Base-by-base conservation (phyloP, 495 filamentous ascomycete species). In the Penicillium paradoxum region DNA sequence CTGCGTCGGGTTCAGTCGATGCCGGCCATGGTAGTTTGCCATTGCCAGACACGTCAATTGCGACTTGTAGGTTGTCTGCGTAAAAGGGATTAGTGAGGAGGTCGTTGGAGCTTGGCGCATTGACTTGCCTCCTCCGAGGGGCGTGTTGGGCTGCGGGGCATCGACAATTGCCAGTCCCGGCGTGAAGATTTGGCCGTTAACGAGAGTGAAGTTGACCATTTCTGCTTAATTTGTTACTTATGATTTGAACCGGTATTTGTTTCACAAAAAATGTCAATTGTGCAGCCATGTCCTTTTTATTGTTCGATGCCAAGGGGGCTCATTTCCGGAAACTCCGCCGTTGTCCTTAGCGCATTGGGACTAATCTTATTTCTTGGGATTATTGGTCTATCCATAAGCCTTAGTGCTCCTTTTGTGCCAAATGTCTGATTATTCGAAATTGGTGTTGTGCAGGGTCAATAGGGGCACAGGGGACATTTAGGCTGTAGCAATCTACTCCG, bases 111-210 rank as follows among this genome's bases (percentile, higher is more conserved):
- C 22, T 17, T n/a, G 29, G 38, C 6, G 14, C 13, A 42, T 57
- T 19, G 24, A 73, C 76, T 56, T 61, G 80, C 83, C 78, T 67
- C 83, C 84, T 41, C 84, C 84, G 33, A 85, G 62, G 6, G 84
- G 83, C 6, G 83, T 86, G 45, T 79, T 77, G 29, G 84, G 84
- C 59, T 88, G 83, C 11, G 83, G 84, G 40, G 81, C 72, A 65
- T 85, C 77, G 17, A 87, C 60, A 49, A 87, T 77, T 10, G 76
- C 83, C 54, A 85, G 70, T 4, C 83, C 83, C 10, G 83, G 83
- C 2, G 83, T 87, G 54, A 73, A 84, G 50, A 85, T 76, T 58
- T 85, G 82, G 25, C 83, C 82, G 42, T 76, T 77, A 8, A 82
- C 67, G 29, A 81, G 70, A 14, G 73, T 77, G 50, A 83, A 80